Evolutionary conservation across 106 monocot species (phyloP).

Genomic region (Acanthochlamys bracteata): DNA sequence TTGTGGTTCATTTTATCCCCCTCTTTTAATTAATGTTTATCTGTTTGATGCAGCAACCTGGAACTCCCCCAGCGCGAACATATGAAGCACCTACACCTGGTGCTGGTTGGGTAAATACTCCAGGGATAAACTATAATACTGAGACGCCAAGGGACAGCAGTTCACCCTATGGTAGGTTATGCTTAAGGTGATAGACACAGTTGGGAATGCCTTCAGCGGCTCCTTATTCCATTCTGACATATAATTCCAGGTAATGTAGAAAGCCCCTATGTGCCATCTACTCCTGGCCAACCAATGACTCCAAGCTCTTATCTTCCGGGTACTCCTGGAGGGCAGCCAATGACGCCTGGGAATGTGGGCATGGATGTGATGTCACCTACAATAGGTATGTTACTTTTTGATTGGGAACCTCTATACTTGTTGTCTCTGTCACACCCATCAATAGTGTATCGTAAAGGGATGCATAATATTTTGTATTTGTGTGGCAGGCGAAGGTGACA

Average conservation of each 20-base stretch:
- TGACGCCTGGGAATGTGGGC: constrained; percentile 97
- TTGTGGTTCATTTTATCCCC: background rate
- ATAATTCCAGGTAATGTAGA: constrained; percentile 65
- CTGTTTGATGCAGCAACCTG: constrained; percentile 41
- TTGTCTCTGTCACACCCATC: background rate
- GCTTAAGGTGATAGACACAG: too few relatives aligned
- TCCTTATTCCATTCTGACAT: background rate
- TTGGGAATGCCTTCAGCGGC: background rate
- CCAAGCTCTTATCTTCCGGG: constrained; percentile 92
- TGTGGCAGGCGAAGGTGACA: constrained; percentile 58
- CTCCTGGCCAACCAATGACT: constrained; percentile 97
- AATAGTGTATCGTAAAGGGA: too few relatives aligned
- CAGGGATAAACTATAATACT: constrained; percentile 77
- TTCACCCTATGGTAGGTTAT: constrained; percentile 49
- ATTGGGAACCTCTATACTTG: background rate
- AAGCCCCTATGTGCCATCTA: constrained; percentile 93
- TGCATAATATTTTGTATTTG: background rate
- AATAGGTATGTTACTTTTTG: constrained; percentile 39
- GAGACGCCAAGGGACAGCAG: constrained; percentile 71
- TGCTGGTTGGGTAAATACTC: constrained; percentile 93
- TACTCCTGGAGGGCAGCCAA: constrained; percentile 95
- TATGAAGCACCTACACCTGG: constrained; percentile 97
- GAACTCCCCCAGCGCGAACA: constrained; percentile 72
- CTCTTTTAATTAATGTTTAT: constrained; percentile 1
- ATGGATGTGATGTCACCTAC: constrained; percentile 91